phyloP scores from a whole-genome alignment of 2,329 filamentous ascomycete species.

The Aspergillus ochraceoroseus region DNA sequence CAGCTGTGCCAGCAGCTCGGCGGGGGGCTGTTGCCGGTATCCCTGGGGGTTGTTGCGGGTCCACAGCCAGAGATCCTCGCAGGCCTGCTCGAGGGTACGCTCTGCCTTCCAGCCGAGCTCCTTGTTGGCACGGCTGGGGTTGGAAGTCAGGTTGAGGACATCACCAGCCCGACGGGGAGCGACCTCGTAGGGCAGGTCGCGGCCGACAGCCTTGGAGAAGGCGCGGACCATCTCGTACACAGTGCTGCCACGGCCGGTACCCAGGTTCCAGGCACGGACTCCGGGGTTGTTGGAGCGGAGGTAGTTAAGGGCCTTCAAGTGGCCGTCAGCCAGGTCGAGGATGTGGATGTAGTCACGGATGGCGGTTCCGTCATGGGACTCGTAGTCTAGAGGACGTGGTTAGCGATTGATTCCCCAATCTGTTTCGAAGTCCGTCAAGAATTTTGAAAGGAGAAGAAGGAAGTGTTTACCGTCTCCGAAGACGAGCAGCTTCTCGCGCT shows the following conservation, averaged over 20 bases:
- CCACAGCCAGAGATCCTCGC: conserved; percentile 93
- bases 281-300: conserved; percentile 61
- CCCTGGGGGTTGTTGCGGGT: conserved; percentile 94
- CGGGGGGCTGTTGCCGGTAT: conserved; percentile 85
- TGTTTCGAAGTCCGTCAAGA: neutral
- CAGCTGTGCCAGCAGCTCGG: conserved; percentile 63
- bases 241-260: conserved; percentile 88
- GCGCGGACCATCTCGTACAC: conserved; percentile 97
- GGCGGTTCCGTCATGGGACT: conserved; percentile 47
- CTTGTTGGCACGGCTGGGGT: conserved; percentile 77
- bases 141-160: conserved; percentile 90
- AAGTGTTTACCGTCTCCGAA: conserved; percentile 75
- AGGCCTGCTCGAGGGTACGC: conserved; percentile 85
- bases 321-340: conserved; percentile 49
- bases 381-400: conserved; percentile 62
- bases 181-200: conserved; percentile 80
- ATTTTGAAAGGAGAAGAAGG: too few relatives aligned
- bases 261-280: conserved; percentile 93
- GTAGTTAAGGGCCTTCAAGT: conserved; percentile 64
- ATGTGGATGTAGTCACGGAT: conserved; percentile 72
- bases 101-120: conserved; percentile 92
- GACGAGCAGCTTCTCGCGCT: conserved; percentile 87
- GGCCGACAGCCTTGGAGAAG: conserved; percentile 81
- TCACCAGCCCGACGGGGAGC: conserved; percentile 78
- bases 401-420: neutral